Percentiles rank a stretch among this genome's conserved stretches.
Conservation (phyloP, 176 grass and related monocot genomes). For the Neostapfia colusana region DNA sequence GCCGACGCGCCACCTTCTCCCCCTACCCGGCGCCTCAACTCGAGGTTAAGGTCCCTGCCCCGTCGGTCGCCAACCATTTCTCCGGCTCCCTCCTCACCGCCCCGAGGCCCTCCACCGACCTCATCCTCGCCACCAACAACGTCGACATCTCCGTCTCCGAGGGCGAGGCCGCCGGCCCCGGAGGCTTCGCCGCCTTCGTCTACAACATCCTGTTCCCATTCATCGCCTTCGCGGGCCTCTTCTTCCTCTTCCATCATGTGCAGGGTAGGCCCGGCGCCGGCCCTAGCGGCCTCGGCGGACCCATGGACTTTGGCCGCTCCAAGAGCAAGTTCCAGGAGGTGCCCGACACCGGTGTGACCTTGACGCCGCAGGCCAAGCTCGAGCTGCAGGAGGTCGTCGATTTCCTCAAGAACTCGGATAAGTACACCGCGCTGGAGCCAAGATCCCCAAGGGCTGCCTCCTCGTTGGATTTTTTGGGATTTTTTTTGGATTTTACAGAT, state of each 20-base stretch:
- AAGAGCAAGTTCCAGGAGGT: slow-evolving; percentile 99
- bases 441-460: slow-evolving; percentile 93
- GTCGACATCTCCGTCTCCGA: slow-evolving; percentile 97
- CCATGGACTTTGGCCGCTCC: slow-evolving; percentile 95
- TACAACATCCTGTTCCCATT: slow-evolving; percentile 91
- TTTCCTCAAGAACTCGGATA: slow-evolving; percentile 95
- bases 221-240: slow-evolving; percentile 84
- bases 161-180: slow-evolving; percentile 60
- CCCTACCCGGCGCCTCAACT: neutral
- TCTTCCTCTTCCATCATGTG: slow-evolving; percentile 91
- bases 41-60: slow-evolving; percentile 54
- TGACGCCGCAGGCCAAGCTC: slow-evolving; percentile 98
- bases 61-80: slow-evolving; percentile 66
- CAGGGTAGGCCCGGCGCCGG: slow-evolving; percentile 77
- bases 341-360: slow-evolving; percentile 78
- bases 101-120: slow-evolving; percentile 54
- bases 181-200: slow-evolving; percentile 63
- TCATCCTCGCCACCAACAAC: slow-evolving; percentile 93
- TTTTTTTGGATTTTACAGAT: too few species aligned
- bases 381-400: slow-evolving; percentile 96
- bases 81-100: slow-evolving; percentile 61
- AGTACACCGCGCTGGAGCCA: slow-evolving; percentile 91
- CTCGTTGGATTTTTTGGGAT: too few species aligned
- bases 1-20: slow-evolving; percentile 44
- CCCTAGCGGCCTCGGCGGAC: slow-evolving; percentile 78